Conservation (phyloP, 2,329 filamentous ascomycete genomes). For the Cercospora citrullina region DNA sequence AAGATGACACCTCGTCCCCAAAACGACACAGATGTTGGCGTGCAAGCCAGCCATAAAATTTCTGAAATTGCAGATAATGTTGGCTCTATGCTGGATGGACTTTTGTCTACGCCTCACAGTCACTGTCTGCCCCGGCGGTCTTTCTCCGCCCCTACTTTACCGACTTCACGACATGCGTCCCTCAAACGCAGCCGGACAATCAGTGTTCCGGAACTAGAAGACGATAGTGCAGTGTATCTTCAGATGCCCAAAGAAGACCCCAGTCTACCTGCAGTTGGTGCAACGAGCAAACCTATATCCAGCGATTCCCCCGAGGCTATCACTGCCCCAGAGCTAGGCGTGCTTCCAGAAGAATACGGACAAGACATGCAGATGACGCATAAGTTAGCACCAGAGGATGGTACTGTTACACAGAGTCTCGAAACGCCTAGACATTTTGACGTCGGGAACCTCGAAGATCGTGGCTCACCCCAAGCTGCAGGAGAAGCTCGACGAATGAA, state of each 20-base stretch:
- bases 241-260: not conserved
- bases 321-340: constrained; percentile 1
- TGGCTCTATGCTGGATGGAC: not conserved
- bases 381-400: not conserved
- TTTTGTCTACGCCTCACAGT: not conserved
- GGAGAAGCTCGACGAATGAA: not conserved
- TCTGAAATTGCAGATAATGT: not conserved
- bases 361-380: not conserved
- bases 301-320: not conserved
- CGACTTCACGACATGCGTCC: not conserved
- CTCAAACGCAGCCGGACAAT: not conserved
- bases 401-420: not conserved
- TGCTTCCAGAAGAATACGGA: constrained; percentile 1
- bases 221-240: not conserved
- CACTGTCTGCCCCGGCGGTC: not conserved
- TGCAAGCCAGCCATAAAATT: not conserved
- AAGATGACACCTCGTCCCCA: not conserved
- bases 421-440: not conserved
- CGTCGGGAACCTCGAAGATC: not conserved
- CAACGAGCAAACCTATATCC: not conserved
- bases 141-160: not conserved
- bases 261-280: not conserved
- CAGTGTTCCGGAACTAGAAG: not conserved
- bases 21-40: not conserved
- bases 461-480: not conserved